Evolutionary conservation across 2,329 filamentous ascomycete species (phyloP).

Genomic region (Neonectria magnoliae): DNA sequence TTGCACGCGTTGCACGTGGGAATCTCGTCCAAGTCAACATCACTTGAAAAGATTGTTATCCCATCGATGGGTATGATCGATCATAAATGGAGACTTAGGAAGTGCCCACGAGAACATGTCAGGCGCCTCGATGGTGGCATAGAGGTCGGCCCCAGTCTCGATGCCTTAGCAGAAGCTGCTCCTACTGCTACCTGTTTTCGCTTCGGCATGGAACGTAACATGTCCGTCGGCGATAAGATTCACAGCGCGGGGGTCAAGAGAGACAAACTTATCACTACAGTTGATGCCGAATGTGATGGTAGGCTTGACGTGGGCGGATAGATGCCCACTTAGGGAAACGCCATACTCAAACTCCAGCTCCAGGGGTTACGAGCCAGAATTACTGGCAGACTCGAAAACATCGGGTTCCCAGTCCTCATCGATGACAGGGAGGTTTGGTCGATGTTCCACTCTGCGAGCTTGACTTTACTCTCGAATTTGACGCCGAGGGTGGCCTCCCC

Average conservation of each 20-base stretch:
- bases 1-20: slow-evolving; percentile 2
- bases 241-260: slow-evolving; percentile 9
- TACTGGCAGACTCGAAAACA: background rate
- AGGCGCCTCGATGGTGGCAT: slow-evolving; percentile 17
- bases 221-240: slow-evolving; percentile 20
- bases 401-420: slow-evolving; percentile 18
- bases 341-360: slow-evolving; percentile 22
- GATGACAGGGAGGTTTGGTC: slow-evolving; percentile 12
- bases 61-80: slow-evolving; percentile 6
- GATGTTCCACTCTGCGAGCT: slow-evolving; percentile 42
- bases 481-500: slow-evolving; percentile 35
- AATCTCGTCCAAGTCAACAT: slow-evolving; percentile 8
- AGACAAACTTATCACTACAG: slow-evolving; percentile 11
- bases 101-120: slow-evolving; percentile 21
- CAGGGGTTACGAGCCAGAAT: slow-evolving; percentile 6
- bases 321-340: slow-evolving; percentile 5
- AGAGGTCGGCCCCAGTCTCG: slow-evolving; percentile 16
- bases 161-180: slow-evolving; percentile 18
- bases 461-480: slow-evolving; percentile 40
- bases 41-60: slow-evolving; percentile 5
- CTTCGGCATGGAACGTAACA: slow-evolving; percentile 20
- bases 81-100: slow-evolving; percentile 12
- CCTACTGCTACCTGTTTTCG: slow-evolving; percentile 8
- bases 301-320: slow-evolving; percentile 19
- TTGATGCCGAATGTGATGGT: slow-evolving; percentile 24